A percentile compares a stretch with the other conserved stretches of the same genome.
phyloP scores from a whole-genome alignment of 176 grass and related monocot species.

The Alloteropsis semialata region DNA sequence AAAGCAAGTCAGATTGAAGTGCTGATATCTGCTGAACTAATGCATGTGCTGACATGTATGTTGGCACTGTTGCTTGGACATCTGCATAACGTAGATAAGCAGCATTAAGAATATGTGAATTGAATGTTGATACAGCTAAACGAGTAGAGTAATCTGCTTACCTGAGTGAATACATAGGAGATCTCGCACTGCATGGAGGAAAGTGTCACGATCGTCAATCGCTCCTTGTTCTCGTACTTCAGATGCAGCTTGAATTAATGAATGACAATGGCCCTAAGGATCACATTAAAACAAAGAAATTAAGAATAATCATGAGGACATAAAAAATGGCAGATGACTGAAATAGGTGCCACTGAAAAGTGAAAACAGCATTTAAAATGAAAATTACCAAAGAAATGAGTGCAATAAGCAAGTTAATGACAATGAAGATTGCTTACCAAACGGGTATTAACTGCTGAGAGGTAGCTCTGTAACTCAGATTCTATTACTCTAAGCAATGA shows the following conservation, averaged over 20 bases:
- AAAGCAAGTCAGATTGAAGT: slow-evolving; percentile 78
- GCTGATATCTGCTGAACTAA: slow-evolving; percentile 91
- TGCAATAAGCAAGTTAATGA: background rate
- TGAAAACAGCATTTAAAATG: background rate
- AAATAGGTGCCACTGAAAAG: background rate
- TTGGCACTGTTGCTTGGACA: slow-evolving; percentile 66
- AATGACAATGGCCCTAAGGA: slow-evolving; percentile 68
- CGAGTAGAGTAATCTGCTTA: slow-evolving; percentile 31
- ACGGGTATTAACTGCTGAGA: slow-evolving; percentile 66
- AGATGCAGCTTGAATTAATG: slow-evolving; percentile 80
- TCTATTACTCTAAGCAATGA: slow-evolving; percentile 91
- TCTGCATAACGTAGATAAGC: slow-evolving; percentile 41
- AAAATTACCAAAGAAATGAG: slow-evolving; percentile 7
- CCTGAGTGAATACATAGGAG: slow-evolving; percentile 91
- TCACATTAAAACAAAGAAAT: slow-evolving; percentile 10
- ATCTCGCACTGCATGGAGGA: slow-evolving; percentile 84
- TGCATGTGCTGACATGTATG: slow-evolving; percentile 88
- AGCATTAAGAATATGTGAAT: slow-evolving; percentile 1
- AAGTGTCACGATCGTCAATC: slow-evolving; percentile 88
- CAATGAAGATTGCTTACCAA: slow-evolving; percentile 56
- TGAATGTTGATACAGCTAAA: background rate
- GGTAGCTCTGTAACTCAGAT: slow-evolving; percentile 88
- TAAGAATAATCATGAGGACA: slow-evolving; percentile 1
- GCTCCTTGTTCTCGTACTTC: slow-evolving; percentile 95
- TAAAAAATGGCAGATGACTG: background rate